Evolutionary conservation across 179 eudicot species (phyloP).

Genomic region (Beta macrorhiza): DNA sequence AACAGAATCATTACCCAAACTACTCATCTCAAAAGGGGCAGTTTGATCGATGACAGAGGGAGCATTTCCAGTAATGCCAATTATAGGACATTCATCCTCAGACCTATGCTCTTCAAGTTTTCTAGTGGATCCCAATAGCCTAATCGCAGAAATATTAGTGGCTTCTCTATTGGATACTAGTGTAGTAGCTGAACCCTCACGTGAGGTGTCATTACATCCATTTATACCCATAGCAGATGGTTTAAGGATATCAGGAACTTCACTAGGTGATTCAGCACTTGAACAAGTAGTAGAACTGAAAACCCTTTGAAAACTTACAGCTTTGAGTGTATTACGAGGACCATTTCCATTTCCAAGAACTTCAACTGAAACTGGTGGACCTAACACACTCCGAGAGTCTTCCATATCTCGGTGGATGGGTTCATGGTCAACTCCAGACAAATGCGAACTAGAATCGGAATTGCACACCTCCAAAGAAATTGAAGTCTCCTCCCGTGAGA

Average conservation of each 20-base stretch:
- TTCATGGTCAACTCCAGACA: constrained; percentile 18
- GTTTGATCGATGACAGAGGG: not conserved
- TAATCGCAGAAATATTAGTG: constrained; percentile 12
- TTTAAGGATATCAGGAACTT: constrained; percentile 19
- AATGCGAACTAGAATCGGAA: constrained; percentile 19
- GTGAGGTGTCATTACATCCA: constrained; percentile 8
- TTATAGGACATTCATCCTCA: constrained; percentile 17
- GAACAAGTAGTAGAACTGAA: constrained; percentile 8
- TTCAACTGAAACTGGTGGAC: constrained; percentile 30
- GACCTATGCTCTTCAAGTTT: constrained; percentile 9
- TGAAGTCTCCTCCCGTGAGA: constrained; percentile 23
- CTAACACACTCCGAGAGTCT: constrained; percentile 22
- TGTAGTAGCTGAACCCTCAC: constrained; percentile 19
- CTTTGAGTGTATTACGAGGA: constrained; percentile 15
- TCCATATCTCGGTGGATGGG: constrained; percentile 15
- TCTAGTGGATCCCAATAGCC: constrained; percentile 6
- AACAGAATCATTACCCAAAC: not conserved
- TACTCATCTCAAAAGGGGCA: constrained; percentile 1
- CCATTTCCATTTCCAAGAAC: constrained; percentile 19
- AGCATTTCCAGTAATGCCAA: constrained; percentile 11
- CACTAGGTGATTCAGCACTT: constrained; percentile 14
- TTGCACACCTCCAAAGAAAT: constrained; percentile 15
- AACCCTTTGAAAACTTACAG: not conserved
- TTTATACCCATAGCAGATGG: constrained; percentile 10
- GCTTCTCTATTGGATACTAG: constrained; percentile 5